Evolutionary conservation across 2,329 filamentous ascomycete species (phyloP).

Genomic region (Diaporthe longicolla): DNA sequence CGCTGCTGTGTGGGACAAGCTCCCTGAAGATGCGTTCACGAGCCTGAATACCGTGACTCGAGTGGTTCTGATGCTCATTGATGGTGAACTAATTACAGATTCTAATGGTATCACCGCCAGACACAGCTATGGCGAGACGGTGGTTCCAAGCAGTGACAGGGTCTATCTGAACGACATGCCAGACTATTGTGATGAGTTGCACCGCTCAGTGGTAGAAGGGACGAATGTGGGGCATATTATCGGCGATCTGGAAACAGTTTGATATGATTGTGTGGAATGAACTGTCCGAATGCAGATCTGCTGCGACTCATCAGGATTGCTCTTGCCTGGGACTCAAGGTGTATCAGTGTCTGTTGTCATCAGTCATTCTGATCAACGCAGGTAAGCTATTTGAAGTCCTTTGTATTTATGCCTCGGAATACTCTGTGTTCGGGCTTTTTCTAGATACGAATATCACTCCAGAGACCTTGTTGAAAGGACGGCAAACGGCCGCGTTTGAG

Average conservation of each 20-base stretch:
- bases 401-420: too few species aligned
- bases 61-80: constrained; percentile 22
- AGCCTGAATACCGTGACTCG: background rate
- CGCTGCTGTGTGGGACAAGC: constrained; percentile 16
- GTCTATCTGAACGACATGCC: constrained; percentile 18
- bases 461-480: too few species aligned
- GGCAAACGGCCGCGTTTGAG: too few species aligned
- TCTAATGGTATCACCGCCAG: background rate
- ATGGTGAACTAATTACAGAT: constrained; percentile 24
- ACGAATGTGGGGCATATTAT: background rate
- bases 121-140: constrained; percentile 20
- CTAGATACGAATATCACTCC: too few species aligned
- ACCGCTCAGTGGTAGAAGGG: background rate
- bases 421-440: too few species aligned
- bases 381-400: too few species aligned
- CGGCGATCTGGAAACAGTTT: background rate
- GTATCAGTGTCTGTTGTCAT: too few species aligned
- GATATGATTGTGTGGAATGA: background rate
- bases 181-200: constrained; percentile 12
- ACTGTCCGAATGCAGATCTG: background rate
- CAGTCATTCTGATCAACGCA: too few species aligned
- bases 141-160: constrained; percentile 26
- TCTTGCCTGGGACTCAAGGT: too few species aligned
- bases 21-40: constrained; percentile 20
- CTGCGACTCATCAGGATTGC: too few species aligned